Evolutionary conservation across 805 yeast genomes (phyloP).

Genomic region (Lipomyces chichibuensis): DNA sequence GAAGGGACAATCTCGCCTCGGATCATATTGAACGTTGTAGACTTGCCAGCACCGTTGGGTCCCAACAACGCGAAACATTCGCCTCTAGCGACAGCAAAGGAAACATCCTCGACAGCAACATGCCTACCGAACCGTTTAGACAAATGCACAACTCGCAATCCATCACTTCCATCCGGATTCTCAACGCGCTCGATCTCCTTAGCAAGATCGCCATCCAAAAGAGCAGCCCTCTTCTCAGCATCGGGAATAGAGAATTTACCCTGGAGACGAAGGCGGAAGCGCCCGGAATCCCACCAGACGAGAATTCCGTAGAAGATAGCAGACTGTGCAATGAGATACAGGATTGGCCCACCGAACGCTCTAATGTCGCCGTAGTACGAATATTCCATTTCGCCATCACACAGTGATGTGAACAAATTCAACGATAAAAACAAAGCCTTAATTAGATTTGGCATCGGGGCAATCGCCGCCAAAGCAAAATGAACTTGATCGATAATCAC

Average conservation of each 20-base stretch:
- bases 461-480: conserved; percentile 41
- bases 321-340: conserved; percentile 42
- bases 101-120: conserved; percentile 44
- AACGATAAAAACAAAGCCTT: conserved; percentile 42
- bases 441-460: conserved; percentile 42
- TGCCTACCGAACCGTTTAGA: conserved; percentile 39
- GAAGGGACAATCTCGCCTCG: conserved; percentile 44
- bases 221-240: conserved; percentile 28
- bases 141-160: conserved; percentile 42
- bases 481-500: conserved; percentile 38
- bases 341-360: conserved; percentile 45
- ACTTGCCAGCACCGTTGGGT: conserved; percentile 48
- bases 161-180: conserved; percentile 37
- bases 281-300: conserved; percentile 46
- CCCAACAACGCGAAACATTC: conserved; percentile 46
- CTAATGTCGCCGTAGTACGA: conserved; percentile 41
- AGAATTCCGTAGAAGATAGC: conserved; percentile 36
- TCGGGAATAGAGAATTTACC: conserved; percentile 19
- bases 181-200: conserved; percentile 39
- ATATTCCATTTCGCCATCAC: conserved; percentile 37
- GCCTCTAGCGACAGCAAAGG: conserved; percentile 43
- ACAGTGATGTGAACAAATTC: conserved; percentile 44
- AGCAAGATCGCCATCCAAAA: conserved; percentile 37
- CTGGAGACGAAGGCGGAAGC: conserved; percentile 35
- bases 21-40: conserved; percentile 46